Percentiles rank a stretch among this genome's conserved stretches.
Evolutionary conservation across 768 basidiomycete genomes (phyloP).

Genomic region (Boletus huronensis): DNA sequence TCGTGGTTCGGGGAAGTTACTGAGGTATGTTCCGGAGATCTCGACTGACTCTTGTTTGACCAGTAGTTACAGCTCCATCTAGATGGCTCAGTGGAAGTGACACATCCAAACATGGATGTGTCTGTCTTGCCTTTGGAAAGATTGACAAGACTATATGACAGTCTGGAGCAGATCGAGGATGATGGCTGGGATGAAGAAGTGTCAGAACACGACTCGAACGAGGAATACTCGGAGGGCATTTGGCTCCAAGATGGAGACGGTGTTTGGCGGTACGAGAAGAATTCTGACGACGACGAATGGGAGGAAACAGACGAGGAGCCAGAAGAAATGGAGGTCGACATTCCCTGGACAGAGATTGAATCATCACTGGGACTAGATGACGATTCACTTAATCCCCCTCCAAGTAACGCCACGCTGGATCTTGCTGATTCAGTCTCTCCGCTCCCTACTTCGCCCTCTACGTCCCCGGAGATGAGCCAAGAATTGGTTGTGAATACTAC

Average conservation of each 20-base stretch:
- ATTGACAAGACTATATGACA: slow-evolving; percentile 76
- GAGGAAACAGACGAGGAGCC: slow-evolving; percentile 34
- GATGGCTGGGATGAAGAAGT: slow-evolving; percentile 50
- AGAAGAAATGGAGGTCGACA: slow-evolving; percentile 38
- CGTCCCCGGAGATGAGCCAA: slow-evolving; percentile 33
- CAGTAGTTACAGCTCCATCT: slow-evolving; percentile 52
- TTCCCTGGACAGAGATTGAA: slow-evolving; percentile 28
- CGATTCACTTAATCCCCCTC: slow-evolving; percentile 12
- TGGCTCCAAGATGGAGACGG: slow-evolving; percentile 44
- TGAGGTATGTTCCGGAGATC: slow-evolving; percentile 43
- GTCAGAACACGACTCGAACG: slow-evolving; percentile 35
- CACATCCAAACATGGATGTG: slow-evolving; percentile 55
- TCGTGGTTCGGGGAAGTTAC: slow-evolving; percentile 89
- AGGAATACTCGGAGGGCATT: slow-evolving; percentile 40
- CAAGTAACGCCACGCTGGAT: slow-evolving; percentile 19
- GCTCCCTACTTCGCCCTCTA: slow-evolving; percentile 27
- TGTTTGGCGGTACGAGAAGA: slow-evolving; percentile 31
- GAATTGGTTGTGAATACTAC: slow-evolving; percentile 27
- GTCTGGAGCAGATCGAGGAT: slow-evolving; percentile 74
- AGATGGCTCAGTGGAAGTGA: slow-evolving; percentile 72
- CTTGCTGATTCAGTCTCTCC: slow-evolving; percentile 22
- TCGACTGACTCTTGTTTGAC: slow-evolving; percentile 5
- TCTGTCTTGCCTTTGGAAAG: slow-evolving; percentile 58
- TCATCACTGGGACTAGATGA: slow-evolving; percentile 16
- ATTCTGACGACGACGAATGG: slow-evolving; percentile 39